A percentile compares a stretch with the other conserved stretches of the same genome.
Conservation (phyloP, 148 eudicot genomes). For the Persicaria maculosa region DNA sequence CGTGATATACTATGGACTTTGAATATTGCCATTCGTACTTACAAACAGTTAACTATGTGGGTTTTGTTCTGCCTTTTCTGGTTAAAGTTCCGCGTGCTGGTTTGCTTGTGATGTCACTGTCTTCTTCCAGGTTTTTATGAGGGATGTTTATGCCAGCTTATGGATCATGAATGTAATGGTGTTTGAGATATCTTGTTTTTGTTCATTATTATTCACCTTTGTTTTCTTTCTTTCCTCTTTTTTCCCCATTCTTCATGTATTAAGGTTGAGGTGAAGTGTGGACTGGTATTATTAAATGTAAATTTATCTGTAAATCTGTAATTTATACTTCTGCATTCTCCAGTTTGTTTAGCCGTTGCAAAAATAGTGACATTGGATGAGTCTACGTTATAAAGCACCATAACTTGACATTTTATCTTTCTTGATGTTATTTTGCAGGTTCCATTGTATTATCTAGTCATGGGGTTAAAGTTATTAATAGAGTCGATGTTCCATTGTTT, state of each 20-base stretch:
- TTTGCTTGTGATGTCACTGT: conserved; percentile 3
- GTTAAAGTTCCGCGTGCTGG: background rate
- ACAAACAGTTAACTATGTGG: background rate
- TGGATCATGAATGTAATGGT: conserved; percentile 5
- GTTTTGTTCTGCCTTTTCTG: background rate
- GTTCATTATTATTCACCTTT: background rate
- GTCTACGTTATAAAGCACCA: background rate
- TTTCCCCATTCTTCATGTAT: background rate
- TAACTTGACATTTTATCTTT: conserved; percentile 2
- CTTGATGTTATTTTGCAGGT: conserved; percentile 10
- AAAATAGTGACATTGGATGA: background rate
- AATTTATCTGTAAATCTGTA: background rate
- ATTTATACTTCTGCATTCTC: background rate
- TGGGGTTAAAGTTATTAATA: background rate
- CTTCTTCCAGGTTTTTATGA: conserved; percentile 6
- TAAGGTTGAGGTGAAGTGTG: background rate
- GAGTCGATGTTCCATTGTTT: background rate
- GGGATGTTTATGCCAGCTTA: background rate
- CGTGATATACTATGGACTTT: background rate
- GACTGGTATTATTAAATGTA: background rate
- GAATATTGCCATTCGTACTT: background rate
- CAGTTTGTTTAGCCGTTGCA: background rate
- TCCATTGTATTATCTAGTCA: background rate
- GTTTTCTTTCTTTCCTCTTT: background rate
- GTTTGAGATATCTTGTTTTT: background rate